Percentiles rank a stretch among this genome's conserved stretches.
Conservation (phyloP, 768 basidiomycete species). For the Sarcomyxa edulis region DNA sequence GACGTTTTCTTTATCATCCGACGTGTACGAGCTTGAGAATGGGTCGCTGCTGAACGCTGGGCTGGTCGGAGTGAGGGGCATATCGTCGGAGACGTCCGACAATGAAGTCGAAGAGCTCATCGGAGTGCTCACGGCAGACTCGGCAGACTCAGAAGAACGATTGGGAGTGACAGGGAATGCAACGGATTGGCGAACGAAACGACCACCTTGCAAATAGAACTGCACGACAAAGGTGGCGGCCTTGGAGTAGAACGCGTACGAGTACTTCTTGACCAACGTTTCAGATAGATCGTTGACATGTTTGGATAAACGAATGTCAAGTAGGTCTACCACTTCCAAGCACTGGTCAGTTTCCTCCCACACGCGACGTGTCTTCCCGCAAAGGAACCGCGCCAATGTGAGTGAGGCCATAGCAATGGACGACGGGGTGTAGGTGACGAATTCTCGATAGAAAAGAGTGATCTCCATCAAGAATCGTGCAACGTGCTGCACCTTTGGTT, state of each 20-base stretch:
- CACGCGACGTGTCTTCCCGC: constrained; percentile 69
- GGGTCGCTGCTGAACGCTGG: constrained; percentile 62
- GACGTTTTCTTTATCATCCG: constrained; percentile 81
- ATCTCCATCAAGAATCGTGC: constrained; percentile 99
- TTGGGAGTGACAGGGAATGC: constrained; percentile 66
- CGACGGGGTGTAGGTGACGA: constrained; percentile 79
- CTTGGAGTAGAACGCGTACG: constrained; percentile 93
- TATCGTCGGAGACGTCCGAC: constrained; percentile 78
- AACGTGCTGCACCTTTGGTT: constrained; percentile 88
- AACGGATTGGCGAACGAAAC: constrained; percentile 48
- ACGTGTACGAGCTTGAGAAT: constrained; percentile 40
- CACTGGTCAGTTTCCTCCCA: constrained; percentile 85
- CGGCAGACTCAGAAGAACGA: constrained; percentile 45
- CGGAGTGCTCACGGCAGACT: constrained; percentile 71
- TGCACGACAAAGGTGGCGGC: constrained; percentile 91
- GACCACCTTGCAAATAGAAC: constrained; percentile 87
- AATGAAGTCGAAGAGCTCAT: constrained; percentile 67
- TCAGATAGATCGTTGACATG: constrained; percentile 92
- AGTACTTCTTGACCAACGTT: constrained; percentile 97
- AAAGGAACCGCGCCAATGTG: constrained; percentile 84
- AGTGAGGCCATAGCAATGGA: constrained; percentile 87
- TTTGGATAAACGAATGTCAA: constrained; percentile 83
- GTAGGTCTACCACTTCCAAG: constrained; percentile 75
- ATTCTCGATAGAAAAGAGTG: constrained; percentile 96
- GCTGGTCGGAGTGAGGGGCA: constrained; percentile 78